Evolutionary conservation across 2,329 filamentous ascomycete genomes (phyloP), one percentile per base, ranked within the genome.

Genomic region (Endothia cerciana): DNA sequence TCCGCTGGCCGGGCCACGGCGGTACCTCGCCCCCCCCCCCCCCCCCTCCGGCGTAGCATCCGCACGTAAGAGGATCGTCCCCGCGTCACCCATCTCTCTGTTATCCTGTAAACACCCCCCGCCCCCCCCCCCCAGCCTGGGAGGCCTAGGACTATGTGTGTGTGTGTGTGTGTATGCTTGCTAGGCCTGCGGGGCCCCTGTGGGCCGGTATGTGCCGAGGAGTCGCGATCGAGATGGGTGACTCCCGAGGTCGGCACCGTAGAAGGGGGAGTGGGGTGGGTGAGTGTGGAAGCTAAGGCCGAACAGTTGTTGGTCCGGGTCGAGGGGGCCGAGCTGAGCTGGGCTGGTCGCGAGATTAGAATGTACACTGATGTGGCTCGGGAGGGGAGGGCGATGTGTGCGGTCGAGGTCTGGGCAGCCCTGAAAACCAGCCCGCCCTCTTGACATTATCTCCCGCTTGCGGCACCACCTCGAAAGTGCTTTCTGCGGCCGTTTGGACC

Each of bases 181-280:
- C n/a, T 25, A 49, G n/a, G 13, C n/a, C 25, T 25, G n/a, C n/a
- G n/a, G n/a, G n/a, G n/a, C n/a, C 3, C 45, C 45, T 25, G 8
- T 25, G n/a, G 45, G n/a, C 45, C 22, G 8, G 45, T 22, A n/a
- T 4, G n/a, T 49, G 45, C 45, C 25, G 45, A 49, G 8, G 25
- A 3, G 45, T n/a, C 45, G 45, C 45, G 45, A 49, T 49, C n/a
- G 45, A 49, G 45, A 49, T 49, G n/a, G 45, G 22, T n/a, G 2
- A n/a, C n/a, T 25, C 45, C 45, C 45, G 45, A 49, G 13, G 45
- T 49, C 45, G 45, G 45, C n/a, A 22, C 45, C n/a, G 45, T n/a
- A 22, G n/a, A 25, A 13, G 19, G 15, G 22, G 8, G 15, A 22
- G 45, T 25, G n/a, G n/a, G n/a, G n/a, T n/a, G n/a, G n/a, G n/a